Evolutionary conservation across 306 rosid species (phyloP).

Genomic region (Betula pendula): DNA sequence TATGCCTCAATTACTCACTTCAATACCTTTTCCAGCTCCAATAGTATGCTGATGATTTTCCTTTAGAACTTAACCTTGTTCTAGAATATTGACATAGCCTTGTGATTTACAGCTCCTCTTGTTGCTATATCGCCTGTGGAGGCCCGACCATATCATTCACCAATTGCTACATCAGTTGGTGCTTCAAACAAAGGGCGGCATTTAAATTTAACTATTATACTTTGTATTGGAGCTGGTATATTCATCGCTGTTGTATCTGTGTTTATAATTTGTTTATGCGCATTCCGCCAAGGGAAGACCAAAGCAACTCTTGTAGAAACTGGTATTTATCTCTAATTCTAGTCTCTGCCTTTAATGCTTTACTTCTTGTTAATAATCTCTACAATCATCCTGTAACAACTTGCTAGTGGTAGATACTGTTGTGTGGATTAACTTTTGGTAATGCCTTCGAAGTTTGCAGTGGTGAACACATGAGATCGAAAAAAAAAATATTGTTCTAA

Average conservation of each 20-base stretch:
- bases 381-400: conserved; percentile 13
- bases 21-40: not conserved
- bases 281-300: conserved; percentile 44
- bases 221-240: conserved; percentile 70
- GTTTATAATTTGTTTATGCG: conserved; percentile 61
- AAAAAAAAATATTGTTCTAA: not conserved
- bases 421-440: conserved; percentile 13
- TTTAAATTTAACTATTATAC: conserved; percentile 61
- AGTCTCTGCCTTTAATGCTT: not conserved
- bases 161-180: conserved; percentile 43
- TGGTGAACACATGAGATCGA: not conserved
- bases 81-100: conserved; percentile 24
- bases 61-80: not conserved
- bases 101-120: conserved; percentile 58
- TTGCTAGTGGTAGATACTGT: conserved; percentile 15
- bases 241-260: conserved; percentile 59
- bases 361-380: conserved; percentile 5
- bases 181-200: conserved; percentile 51
- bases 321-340: conserved; percentile 50
- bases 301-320: conserved; percentile 52
- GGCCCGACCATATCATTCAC: conserved; percentile 45
- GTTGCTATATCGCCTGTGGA: conserved; percentile 53
- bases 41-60: not conserved
- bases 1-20: not conserved
- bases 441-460: conserved; percentile 12